Base-by-base conservation (phyloP, 148 eudicot species). In the Amaranthus cruentus region DNA sequence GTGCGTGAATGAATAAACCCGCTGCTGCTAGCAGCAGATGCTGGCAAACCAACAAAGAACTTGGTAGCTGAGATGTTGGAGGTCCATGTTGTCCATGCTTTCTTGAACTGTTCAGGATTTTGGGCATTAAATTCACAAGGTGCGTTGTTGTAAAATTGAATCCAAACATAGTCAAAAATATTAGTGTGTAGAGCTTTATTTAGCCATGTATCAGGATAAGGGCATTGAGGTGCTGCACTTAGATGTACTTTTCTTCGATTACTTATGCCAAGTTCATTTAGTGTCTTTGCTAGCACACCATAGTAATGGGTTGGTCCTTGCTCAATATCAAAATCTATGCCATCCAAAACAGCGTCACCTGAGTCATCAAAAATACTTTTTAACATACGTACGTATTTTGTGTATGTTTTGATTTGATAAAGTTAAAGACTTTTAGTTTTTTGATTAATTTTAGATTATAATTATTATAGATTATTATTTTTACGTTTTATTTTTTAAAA, bases 91-190 rank as follows among this genome's bases (percentile, higher is more conserved):
- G 4, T 64, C 80, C 77, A 83, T 15, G 73, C 71, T 9, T 38
- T 47, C 54, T 51, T 63, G 44, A 72, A 62, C 10, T 50, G 46
- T 21, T 4, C 11, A 6, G 64, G 52, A 6, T 43, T 77, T 0
- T 49, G 68, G 10, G 50, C 42, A 10, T 42, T 3, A 52, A 42
- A 76, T 12, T 76, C 38, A 21, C 81, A 74, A 12, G 7, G 53
- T 2, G 54, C 61, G 66, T 82, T 76, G 68, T 82, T 79, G 71
- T 79, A 79, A 15, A 79, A 82, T 42, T 82, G 81, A 21, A 78
- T 38, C 79, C 76, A 75, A 1, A 82, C 84, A 43, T 51, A 71
- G 61, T 82, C 81, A 4, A 82, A 66, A 6, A 75, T n/a, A 4
- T 73, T 79, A 7, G 81, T 75, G 15, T 13, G 47, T 42, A 78